phyloP scores from a whole-genome alignment of 2,329 filamentous ascomycete species.

The Orbilia oligospora region DNA sequence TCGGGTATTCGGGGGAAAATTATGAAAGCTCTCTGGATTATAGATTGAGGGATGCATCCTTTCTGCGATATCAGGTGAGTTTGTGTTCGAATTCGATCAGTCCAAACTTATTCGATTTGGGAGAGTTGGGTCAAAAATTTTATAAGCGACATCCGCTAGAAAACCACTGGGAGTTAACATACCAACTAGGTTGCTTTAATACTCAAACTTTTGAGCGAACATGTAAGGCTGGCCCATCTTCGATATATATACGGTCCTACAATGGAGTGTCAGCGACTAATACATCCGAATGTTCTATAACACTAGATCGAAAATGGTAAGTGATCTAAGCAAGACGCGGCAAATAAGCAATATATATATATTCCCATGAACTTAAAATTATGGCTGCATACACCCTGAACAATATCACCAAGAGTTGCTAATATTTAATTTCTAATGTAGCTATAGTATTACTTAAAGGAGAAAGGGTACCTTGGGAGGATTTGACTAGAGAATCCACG shows the following conservation, averaged over 20 bases:
- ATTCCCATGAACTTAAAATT: too few relatives aligned
- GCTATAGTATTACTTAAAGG: not conserved
- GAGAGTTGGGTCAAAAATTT: too few relatives aligned
- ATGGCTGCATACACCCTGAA: too few relatives aligned
- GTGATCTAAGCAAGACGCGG: not conserved
- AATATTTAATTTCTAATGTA: not conserved
- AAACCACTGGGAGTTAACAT: not conserved
- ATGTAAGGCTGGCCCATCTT: not conserved
- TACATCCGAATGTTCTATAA: not conserved
- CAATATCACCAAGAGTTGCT: not conserved
- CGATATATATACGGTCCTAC: not conserved
- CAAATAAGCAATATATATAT: too few relatives aligned
- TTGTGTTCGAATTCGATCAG: not conserved
- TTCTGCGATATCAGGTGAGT: slow-evolving; percentile 57
- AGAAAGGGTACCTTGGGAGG: not conserved
- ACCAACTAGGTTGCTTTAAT: not conserved
- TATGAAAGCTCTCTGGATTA: slow-evolving; percentile 62
- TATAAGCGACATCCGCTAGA: too few relatives aligned
- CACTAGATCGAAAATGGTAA: not conserved
- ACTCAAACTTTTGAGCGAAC: not conserved
- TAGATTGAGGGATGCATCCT: slow-evolving; percentile 61
- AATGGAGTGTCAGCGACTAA: not conserved
- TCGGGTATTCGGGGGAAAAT: slow-evolving; percentile 45
- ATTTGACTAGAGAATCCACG: not conserved
- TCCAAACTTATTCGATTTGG: not conserved